phyloP scores from a whole-genome alignment of 768 basidiomycete species.

The Amanita exitialis region DNA sequence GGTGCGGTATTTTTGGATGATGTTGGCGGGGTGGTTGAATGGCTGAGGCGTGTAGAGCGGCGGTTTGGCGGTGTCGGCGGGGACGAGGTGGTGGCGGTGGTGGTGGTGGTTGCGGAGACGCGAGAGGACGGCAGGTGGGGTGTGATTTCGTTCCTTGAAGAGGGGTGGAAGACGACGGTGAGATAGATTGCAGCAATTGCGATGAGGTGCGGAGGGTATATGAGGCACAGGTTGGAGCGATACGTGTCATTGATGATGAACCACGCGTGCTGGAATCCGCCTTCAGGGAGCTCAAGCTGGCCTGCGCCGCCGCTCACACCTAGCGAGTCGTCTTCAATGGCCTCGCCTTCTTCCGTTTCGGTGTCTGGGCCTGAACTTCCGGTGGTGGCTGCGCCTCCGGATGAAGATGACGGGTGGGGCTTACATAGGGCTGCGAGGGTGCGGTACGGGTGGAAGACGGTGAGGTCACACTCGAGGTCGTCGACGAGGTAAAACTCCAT shows the following conservation, averaged over 20 bases:
- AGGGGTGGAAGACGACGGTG: conserved; percentile 64
- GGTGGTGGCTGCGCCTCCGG: too few species aligned
- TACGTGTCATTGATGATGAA: conserved; percentile 96
- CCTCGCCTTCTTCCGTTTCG: conserved; percentile 38
- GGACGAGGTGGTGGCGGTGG: too few species aligned
- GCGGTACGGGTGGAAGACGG: conserved; percentile 92
- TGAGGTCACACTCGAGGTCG: conserved; percentile 91
- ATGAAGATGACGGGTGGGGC: conserved; percentile 33
- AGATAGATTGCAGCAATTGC: conserved; percentile 90
- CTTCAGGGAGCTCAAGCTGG: conserved; percentile 64
- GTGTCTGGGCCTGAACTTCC: conserved; percentile 17
- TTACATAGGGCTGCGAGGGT: conserved; percentile 73
- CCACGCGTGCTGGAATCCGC: conserved; percentile 88
- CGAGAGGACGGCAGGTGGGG: conserved; percentile 17
- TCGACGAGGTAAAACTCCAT: conserved; percentile 99
- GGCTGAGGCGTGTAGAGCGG: conserved; percentile 44
- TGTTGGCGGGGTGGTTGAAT: conserved; percentile 16
- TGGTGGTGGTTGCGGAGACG: conserved; percentile 8
- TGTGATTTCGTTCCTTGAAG: conserved; percentile 35
- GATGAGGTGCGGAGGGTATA: conserved; percentile 92
- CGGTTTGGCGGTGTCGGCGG: conserved; percentile 31
- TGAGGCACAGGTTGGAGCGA: conserved; percentile 84
- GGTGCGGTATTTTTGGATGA: conserved; percentile 13
- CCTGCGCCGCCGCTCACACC: conserved; percentile 41
- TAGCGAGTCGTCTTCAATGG: conserved; percentile 30